Percentiles rank a stretch among this genome's conserved stretches.
Conservation (phyloP, 2,329 filamentous ascomycete genomes). For the Pyricularia sp. region DNA sequence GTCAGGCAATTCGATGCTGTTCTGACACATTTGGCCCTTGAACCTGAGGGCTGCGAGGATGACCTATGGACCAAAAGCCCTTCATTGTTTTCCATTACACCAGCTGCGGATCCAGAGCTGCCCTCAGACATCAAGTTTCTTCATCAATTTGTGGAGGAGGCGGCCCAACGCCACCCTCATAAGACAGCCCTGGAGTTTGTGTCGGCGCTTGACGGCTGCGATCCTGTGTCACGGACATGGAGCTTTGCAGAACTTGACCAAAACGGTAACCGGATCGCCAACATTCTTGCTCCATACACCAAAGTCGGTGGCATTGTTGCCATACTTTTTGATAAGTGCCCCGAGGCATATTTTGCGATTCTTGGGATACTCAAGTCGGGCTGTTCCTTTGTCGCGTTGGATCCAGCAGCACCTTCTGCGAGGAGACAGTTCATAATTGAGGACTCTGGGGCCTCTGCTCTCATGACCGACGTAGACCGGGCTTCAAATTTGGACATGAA, state of each 20-base stretch:
- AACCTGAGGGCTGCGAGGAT: constrained; percentile 26
- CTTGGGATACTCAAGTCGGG: constrained; percentile 73
- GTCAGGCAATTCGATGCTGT: constrained; percentile 59
- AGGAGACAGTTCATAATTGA: constrained; percentile 66
- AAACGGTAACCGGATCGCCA: constrained; percentile 59
- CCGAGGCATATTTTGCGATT: constrained; percentile 72
- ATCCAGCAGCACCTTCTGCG: constrained; percentile 56
- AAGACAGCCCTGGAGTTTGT: constrained; percentile 66
- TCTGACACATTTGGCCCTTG: constrained; percentile 43
- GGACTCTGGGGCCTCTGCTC: constrained; percentile 54
- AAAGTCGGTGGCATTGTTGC: constrained; percentile 51
- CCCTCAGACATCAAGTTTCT: constrained; percentile 46
- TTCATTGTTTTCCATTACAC: constrained; percentile 49
- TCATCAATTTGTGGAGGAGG: constrained; percentile 65
- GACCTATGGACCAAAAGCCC: constrained; percentile 20
- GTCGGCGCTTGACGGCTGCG: constrained; percentile 33
- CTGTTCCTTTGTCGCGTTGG: constrained; percentile 68
- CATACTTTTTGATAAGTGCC: constrained; percentile 73
- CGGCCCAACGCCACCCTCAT: constrained; percentile 40
- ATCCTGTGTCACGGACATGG: constrained; percentile 44
- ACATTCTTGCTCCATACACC: constrained; percentile 41
- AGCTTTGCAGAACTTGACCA: constrained; percentile 60
- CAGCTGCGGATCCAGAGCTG: constrained; percentile 45
- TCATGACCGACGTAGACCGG: constrained; percentile 39
- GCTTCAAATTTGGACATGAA: constrained; percentile 19